These are phyloP conservation scores for Fraxinus velutina DNA, from an alignment of 305 asterid species.

Conservation along the genomic window DNA sequence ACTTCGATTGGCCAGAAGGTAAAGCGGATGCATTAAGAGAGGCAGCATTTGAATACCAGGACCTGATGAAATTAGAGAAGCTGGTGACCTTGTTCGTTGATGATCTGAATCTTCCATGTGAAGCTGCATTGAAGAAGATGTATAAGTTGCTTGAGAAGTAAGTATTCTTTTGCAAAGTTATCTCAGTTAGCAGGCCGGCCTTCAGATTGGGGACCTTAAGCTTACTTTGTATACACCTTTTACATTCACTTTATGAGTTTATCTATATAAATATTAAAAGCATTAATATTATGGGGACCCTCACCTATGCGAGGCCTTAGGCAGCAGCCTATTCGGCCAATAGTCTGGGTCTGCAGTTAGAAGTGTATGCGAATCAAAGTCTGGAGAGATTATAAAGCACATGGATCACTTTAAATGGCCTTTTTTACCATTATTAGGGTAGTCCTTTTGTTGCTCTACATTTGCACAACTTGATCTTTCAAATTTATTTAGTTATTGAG, in stretches of 20 bases:
- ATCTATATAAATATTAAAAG: neutral
- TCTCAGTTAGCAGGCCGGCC: neutral
- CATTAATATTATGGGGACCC: neutral
- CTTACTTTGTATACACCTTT: neutral
- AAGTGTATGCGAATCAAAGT: neutral
- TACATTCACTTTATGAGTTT: neutral
- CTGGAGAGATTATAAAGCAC: neutral
- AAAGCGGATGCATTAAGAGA: conserved; percentile 96
- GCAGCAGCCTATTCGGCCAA: neutral
- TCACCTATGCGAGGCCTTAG: neutral
- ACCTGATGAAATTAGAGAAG: conserved; percentile 78
- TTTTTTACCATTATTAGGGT: neutral
- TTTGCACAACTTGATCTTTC: neutral
- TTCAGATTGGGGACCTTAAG: neutral
- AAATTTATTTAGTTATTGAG: neutral
- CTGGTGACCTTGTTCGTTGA: conserved; percentile 69
- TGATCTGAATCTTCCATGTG: conserved; percentile 78
- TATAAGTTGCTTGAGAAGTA: conserved; percentile 94
- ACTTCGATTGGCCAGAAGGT: conserved; percentile 97
- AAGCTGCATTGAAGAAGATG: conserved; percentile 88
- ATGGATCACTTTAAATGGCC: neutral
- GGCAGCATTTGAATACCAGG: conserved; percentile 92
- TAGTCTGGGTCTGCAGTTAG: neutral
- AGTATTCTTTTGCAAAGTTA: conserved; percentile 27
- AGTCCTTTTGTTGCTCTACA: neutral